Conservation (phyloP, 805 yeast genomes). For the Monosporozyma aquatica region DNA sequence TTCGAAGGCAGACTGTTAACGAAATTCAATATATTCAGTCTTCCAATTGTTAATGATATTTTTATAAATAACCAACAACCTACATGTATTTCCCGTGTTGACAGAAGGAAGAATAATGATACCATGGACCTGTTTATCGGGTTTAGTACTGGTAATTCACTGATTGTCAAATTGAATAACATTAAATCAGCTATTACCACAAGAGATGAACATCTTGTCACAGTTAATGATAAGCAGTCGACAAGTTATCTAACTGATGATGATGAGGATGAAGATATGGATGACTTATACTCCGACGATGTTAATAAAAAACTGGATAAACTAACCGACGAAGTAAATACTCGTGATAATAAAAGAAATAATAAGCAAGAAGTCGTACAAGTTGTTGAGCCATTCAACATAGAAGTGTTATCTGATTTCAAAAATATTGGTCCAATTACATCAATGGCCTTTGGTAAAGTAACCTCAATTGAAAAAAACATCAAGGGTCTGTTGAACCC, state of each 20-base stretch:
- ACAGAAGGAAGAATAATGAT: constrained; percentile 23
- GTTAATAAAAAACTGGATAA: too few relatives aligned
- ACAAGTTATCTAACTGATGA: constrained; percentile 16
- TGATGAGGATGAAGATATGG: constrained; percentile 30
- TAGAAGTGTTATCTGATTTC: constrained; percentile 44
- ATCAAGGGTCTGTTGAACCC: constrained; percentile 63
- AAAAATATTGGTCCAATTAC: constrained; percentile 66
- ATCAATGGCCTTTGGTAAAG: constrained; percentile 55
- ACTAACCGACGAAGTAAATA: too few relatives aligned
- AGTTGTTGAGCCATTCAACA: constrained; percentile 29
- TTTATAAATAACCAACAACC: constrained; percentile 22
- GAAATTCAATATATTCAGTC: constrained; percentile 22
- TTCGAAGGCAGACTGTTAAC: constrained; percentile 27
- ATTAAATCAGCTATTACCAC: constrained; percentile 23
- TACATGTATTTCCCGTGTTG: constrained; percentile 20
- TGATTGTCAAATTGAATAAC: constrained; percentile 33
- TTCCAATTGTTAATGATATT: constrained; percentile 27
- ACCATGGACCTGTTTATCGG: constrained; percentile 48
- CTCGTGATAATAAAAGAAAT: neutral
- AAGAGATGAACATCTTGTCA: constrained; percentile 36
- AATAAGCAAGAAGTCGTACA: constrained; percentile 15
- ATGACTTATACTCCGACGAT: constrained; percentile 24
- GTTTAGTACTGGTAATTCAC: constrained; percentile 50
- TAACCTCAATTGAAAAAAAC: constrained; percentile 41
- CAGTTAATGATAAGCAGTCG: constrained; percentile 13